Conservation (phyloP, 495 filamentous ascomycete genomes). For the Hypoxylon fuscum region DNA sequence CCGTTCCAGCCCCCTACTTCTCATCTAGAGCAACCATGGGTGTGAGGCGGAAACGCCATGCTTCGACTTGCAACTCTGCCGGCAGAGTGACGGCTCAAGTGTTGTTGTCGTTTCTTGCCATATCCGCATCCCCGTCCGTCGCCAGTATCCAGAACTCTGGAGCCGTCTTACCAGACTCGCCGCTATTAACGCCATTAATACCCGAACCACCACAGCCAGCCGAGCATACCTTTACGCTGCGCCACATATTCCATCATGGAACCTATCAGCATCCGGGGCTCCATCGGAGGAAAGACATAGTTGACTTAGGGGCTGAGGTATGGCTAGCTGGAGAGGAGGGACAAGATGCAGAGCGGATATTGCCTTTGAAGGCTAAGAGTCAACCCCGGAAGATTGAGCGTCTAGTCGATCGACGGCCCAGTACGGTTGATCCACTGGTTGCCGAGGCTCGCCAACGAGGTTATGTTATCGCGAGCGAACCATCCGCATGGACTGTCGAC, state of each 20-base stretch:
- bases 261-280: constrained; percentile 75
- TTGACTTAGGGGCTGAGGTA: constrained; percentile 65
- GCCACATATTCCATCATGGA: constrained; percentile 92
- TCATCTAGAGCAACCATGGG: constrained; percentile 50
- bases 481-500: constrained; percentile 85
- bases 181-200: constrained; percentile 45
- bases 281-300: constrained; percentile 77
- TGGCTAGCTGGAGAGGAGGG: constrained; percentile 73
- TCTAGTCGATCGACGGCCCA: constrained; percentile 78
- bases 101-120: constrained; percentile 70
- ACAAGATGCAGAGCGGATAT: constrained; percentile 55
- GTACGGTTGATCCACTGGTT: constrained; percentile 79
- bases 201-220: constrained; percentile 50
- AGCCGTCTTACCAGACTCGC: constrained; percentile 47
- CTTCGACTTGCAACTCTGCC: constrained; percentile 55
- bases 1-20: constrained; percentile 34
- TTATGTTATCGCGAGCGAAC: constrained; percentile 64
- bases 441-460: constrained; percentile 70
- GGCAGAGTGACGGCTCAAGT: constrained; percentile 67
- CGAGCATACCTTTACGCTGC: constrained; percentile 70
- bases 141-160: constrained; percentile 43
- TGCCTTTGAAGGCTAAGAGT: constrained; percentile 65
- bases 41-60: constrained; percentile 48
- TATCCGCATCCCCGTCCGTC: constrained; percentile 52
- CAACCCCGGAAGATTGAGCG: constrained; percentile 74